Evolutionary conservation across 2,329 filamentous ascomycete species (phyloP).

Genomic region (Lasiodiplodia citricola): DNA sequence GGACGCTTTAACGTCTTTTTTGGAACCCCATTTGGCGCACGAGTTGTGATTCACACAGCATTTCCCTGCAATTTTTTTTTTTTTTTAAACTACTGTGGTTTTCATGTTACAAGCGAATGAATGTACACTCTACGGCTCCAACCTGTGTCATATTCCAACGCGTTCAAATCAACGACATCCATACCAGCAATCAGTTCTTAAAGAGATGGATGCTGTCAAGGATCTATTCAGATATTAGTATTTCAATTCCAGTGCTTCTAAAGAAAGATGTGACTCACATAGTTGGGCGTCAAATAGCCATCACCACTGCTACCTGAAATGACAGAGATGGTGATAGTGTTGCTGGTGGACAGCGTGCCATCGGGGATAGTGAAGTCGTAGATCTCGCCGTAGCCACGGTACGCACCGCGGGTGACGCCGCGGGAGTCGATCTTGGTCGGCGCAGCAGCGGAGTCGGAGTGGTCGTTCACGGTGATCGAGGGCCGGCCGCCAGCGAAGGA

Average conservation of each 20-base stretch:
- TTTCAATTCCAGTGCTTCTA: too few species aligned
- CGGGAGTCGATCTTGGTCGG: slow-evolving; percentile 69
- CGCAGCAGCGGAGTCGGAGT: slow-evolving; percentile 55
- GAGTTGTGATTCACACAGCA: too few species aligned
- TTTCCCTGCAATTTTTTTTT: too few species aligned
- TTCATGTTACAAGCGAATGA: too few species aligned
- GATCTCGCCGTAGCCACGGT: slow-evolving; percentile 67
- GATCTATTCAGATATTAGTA: slow-evolving; percentile 22
- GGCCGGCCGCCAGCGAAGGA: slow-evolving; percentile 66
- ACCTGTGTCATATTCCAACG: background rate
- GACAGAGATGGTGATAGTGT: slow-evolving; percentile 66
- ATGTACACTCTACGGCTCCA: too few species aligned
- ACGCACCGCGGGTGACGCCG: slow-evolving; percentile 69
- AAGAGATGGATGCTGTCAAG: slow-evolving; percentile 30
- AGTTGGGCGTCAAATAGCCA: slow-evolving; percentile 63
- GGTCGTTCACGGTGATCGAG: slow-evolving; percentile 62
- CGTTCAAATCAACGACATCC: background rate
- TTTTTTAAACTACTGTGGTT: too few species aligned
- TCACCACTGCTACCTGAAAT: slow-evolving; percentile 64
- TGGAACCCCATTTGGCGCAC: too few species aligned
- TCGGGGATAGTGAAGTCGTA: slow-evolving; percentile 67
- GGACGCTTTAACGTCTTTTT: too few species aligned
- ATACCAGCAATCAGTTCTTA: background rate
- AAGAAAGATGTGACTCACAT: slow-evolving; percentile 36
- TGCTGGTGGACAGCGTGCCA: slow-evolving; percentile 64